Evolutionary conservation across 164 flowering plant genomes (phyloP), one percentile per base, ranked within the genome.

Genomic region (Hamamelis virginiana): DNA sequence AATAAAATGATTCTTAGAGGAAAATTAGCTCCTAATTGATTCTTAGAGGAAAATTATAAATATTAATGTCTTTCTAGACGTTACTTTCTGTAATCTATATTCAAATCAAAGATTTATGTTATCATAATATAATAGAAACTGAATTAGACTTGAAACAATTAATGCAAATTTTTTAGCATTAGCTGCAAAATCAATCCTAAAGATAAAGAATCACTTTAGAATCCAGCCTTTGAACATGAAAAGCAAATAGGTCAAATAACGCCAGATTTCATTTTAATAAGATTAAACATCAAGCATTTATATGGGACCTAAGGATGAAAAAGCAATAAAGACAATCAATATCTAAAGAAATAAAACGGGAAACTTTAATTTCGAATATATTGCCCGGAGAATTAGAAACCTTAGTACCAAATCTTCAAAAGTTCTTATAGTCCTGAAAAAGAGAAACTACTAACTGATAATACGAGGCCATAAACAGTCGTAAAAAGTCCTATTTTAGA

Each of bases 291-390:
- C 18, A 46, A 65, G 1, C 44, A 6, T 15, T 10, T 6, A 28
- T 33, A 19, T 18, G n/a, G 11, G 59, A 5, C 11, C 59, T 23
- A 27, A 60, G 38, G 19, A 25, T 2, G 23, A 12, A 9, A 9
- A 9, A 16, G 8, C n/a, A 27, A 33, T 4, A 59, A 27, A 1
- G 44, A 59, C 8, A 9, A 27, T 57, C 62, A 28, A 16, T 33
- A 9, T 8, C 3, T 46, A 45, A 45, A 46, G 8, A 65, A 65
- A 25, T n/a, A 1, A 50, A 65, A 50, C 5, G 43, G 44, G 28
- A 33, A 12, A 47, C 55, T 50, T 65, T 51, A 51, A 50, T 65
- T 65, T 27, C 44, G 22, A 51, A 51, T 65, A 65, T n/a, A 33
- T n/a, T 28, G 23, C 59, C 27, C 10, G 68, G 4, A 18, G 23